Base-by-base conservation (phyloP, 352 stramenopile genomes). In the Globisporangium mamillatum region DNA sequence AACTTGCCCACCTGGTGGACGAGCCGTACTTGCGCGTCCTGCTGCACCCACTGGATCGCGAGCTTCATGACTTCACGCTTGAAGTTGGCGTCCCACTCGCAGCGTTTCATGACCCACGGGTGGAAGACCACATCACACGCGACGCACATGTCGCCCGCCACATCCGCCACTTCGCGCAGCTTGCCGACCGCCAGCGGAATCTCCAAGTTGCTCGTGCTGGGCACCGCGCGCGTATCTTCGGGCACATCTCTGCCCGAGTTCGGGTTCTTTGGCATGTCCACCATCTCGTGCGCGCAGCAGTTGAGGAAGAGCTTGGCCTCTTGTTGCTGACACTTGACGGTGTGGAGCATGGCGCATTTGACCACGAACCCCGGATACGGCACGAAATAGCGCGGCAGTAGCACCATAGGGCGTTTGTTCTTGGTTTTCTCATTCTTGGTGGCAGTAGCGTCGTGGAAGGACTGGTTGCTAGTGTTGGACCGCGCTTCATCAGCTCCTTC, bases 221-320 rank as follows among this genome's bases (percentile, higher is more conserved):
- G 85, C 1, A 93, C 82, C 0, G 70, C 79, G 29, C 71, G 79
- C 1, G 86, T 84, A 60, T 94, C 80, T 1, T 76, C 67, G 18
- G 84, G 86, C 10, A 94, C 86, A 3, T 84, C 66, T 24, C 73
- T 76, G 34, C 75, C 72, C 8, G 78, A 88, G 74, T 94, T 92
- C 0, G 85, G 88, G 68, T 93, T 94, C 70, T 81, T 92, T 0
- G 88, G 88, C 14, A 77, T 60, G 46, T 88, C 86, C n/a, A 95
- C 72, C 36, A 89, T 78, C 48, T 80, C 79, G 60, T 94, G 85
- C 1, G 75, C 80, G 58, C 88, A 94, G 67, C 87, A 77, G 64
- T 95, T 95, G 29, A 94, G 50, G 69, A 95, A 95, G 29, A 95
- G 74, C 67, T 95, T 95, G 60, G 73, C 86, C 53, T 81, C 75